Conservation (phyloP, 2,329 filamentous ascomycete species). For the Alternaria brassicae region DNA sequence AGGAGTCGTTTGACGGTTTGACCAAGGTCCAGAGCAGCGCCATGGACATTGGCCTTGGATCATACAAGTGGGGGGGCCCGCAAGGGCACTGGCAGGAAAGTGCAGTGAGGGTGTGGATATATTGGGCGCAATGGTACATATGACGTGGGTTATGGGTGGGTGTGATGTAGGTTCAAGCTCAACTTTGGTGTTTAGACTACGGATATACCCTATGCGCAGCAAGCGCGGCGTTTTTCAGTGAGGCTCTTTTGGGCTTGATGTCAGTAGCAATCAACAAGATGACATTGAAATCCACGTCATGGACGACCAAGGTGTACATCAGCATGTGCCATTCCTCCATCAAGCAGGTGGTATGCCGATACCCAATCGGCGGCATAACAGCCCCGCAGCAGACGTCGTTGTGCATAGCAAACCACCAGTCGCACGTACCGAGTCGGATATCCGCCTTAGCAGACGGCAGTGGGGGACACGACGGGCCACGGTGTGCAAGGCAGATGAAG, state of each 20-base stretch:
- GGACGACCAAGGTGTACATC: constrained; percentile 4
- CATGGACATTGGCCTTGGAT: constrained; percentile 19
- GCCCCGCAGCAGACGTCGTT: constrained; percentile 21
- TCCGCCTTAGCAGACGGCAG: constrained; percentile 6
- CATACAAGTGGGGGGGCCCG: constrained; percentile 21
- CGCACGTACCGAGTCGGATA: constrained; percentile 12
- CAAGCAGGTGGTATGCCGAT: constrained; percentile 10
- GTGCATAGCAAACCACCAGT: constrained; percentile 14
- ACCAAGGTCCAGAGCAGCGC: constrained; percentile 14
- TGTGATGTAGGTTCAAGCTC: constrained; percentile 3
- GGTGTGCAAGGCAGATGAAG: background rate
- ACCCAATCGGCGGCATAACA: constrained; percentile 17
- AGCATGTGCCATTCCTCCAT: constrained; percentile 3
- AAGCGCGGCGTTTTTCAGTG: constrained; percentile 12
- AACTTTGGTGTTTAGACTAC: constrained; percentile 7
- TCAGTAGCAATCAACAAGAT: background rate
- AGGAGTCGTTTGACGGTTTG: constrained; percentile 65
- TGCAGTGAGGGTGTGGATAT: constrained; percentile 15
- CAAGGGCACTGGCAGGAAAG: constrained; percentile 20
- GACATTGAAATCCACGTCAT: constrained; percentile 10
- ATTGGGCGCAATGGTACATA: background rate
- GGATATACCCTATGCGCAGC: constrained; percentile 17
- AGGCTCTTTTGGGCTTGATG: background rate
- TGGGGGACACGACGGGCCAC: background rate
- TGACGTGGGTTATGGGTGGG: background rate